Evolutionary conservation across 495 filamentous ascomycete genomes (phyloP).

Genomic region (Podospora appendiculata): DNA sequence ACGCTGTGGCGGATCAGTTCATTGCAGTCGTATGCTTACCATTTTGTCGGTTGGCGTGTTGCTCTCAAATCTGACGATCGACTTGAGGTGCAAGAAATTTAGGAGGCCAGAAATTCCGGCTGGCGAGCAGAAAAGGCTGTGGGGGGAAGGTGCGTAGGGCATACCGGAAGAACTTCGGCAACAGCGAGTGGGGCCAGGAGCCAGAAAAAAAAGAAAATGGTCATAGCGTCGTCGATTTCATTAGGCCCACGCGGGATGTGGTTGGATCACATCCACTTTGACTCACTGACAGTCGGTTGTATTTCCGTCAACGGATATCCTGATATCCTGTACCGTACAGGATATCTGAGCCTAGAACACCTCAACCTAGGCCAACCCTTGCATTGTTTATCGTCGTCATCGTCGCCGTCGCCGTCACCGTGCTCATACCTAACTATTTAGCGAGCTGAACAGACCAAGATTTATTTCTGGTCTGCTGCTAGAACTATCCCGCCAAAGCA

Average conservation of each 20-base stretch:
- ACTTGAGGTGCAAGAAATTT: conserved; percentile 20
- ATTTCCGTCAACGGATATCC: background rate
- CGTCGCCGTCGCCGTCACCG: too few species aligned
- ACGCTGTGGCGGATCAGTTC: conserved; percentile 13
- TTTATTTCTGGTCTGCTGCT: background rate
- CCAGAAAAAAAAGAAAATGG: too few species aligned
- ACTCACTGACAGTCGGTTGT: background rate
- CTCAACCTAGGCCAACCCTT: too few species aligned
- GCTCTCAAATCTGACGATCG: conserved; percentile 15
- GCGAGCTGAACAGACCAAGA: too few species aligned
- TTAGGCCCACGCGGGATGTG: background rate
- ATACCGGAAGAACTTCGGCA: conserved; percentile 18
- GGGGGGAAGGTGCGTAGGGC: conserved; percentile 23
- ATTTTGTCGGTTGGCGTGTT: conserved; percentile 28
- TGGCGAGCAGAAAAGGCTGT: conserved; percentile 19
- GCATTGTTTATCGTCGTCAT: too few species aligned
- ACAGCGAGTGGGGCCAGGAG: background rate
- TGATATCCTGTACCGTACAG: too few species aligned
- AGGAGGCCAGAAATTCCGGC: conserved; percentile 4
- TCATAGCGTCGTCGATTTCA: too few species aligned
- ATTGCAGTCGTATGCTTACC: conserved; percentile 33
- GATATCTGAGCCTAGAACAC: too few species aligned
- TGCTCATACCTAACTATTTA: too few species aligned
- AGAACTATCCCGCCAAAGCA: background rate
- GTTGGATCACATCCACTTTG: background rate